Conservation (phyloP, 805 yeast genomes). For the Lipomyces mesembrius region DNA sequence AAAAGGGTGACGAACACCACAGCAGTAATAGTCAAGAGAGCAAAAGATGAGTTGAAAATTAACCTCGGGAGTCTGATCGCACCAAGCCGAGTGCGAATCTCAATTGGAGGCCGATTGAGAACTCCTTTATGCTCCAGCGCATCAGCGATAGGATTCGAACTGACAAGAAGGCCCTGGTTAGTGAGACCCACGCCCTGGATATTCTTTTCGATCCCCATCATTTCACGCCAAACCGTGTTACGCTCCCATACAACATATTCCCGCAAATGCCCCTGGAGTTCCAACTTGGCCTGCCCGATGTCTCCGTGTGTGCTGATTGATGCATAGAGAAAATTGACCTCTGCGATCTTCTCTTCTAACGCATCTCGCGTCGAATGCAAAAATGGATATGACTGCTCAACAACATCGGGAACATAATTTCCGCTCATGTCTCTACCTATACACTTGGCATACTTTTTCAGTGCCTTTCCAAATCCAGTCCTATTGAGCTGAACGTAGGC, state of each 20-base stretch:
- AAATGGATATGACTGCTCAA: conserved; percentile 61
- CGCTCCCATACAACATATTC: conserved; percentile 98
- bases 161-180: conserved; percentile 28
- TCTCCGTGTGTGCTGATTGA: conserved; percentile 51
- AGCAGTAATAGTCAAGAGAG: conserved; percentile 56
- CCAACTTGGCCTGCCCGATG: conserved; percentile 52
- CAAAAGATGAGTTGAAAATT: conserved; percentile 48
- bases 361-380: conserved; percentile 51
- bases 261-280: conserved; percentile 63
- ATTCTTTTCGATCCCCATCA: conserved; percentile 87
- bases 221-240: conserved; percentile 96
- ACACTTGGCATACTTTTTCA: conserved; percentile 90
- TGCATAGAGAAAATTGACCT: conserved; percentile 61
- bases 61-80: conserved; percentile 45
- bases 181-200: conserved; percentile 65
- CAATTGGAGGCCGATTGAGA: conserved; percentile 21
- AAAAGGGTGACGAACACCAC: conserved; percentile 56
- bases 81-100: conserved; percentile 30
- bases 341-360: conserved; percentile 60
- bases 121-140: conserved; percentile 27
- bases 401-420: conserved; percentile 53
- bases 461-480: conserved; percentile 87
- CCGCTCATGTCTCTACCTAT: conserved; percentile 56
- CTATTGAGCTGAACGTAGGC: conserved; percentile 82
- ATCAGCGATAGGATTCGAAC: conserved; percentile 31